Base-by-base conservation (phyloP, 306 rosid species). In the Arachis hypogaea region DNA sequence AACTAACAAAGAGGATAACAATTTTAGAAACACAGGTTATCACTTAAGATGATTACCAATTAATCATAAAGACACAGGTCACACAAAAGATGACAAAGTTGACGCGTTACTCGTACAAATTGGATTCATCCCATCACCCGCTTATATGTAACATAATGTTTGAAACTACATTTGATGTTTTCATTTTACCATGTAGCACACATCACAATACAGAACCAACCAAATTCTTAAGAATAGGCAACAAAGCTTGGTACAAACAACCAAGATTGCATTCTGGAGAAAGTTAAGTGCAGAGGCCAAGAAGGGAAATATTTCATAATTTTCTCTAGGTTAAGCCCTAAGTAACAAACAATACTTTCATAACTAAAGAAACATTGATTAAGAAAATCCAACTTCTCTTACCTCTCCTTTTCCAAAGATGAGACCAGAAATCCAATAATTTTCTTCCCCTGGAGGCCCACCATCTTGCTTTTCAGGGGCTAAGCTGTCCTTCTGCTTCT, bases 351-450 rank as follows among this genome's bases (percentile, higher is more conserved):
- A 64, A 51, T 49, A 43, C 7, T 65, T 70, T 22, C 3, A 71
- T 55, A 16, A 18, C 58, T 43, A 16, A 36, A 72, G 69, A 64
- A 29, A 40, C 6, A 47, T 38, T 10, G 49, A 5, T 41, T 5
- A 73, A 29, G 59, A 22, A 63, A 69, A 14, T 4, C 7, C 65
- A 63, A 66, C 62, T 62, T 74, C 6, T 59, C 69, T 81, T 82
- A 94, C 99, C 93, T 88, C 91, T 85, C 94, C 96, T 81, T 84
- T 85, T 29, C 97, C 98, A 69, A 89, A 94, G 67, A 94, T 86
- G 81, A 94, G 74, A 75, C 98, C 98, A 69, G 98, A 94, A 82
- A 94, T 94, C 98, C 98, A 94, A 63, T 68, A 74, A 81, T 78
- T 80, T 72, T 50, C 36, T 59, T 70, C 81, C 70, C 85, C 90